Conservation (phyloP, 2,329 filamentous ascomycete species). For the Penicillium decumbens region DNA sequence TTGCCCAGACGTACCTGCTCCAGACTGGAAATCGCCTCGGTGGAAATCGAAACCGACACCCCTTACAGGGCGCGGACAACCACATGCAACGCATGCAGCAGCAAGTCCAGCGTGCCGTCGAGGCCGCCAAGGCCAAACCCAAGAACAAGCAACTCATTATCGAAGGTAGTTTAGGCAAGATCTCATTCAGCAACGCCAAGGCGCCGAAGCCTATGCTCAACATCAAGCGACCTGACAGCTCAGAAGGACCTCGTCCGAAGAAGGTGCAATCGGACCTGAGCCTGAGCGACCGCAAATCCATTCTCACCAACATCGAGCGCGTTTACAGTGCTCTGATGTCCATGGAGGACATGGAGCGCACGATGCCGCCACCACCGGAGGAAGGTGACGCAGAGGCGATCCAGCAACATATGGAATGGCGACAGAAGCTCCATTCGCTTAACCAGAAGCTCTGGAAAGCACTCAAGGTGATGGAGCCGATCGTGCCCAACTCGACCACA, state of each 20-base stretch:
- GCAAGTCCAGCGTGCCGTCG: slow-evolving; percentile 93
- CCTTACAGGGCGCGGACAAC: slow-evolving; percentile 82
- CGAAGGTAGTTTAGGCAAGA: slow-evolving; percentile 93
- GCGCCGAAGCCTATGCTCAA: slow-evolving; percentile 92
- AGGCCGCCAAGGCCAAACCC: slow-evolving; percentile 93
- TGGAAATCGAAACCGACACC: slow-evolving; percentile 59
- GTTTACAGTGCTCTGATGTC: slow-evolving; percentile 87
- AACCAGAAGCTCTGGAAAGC: slow-evolving; percentile 79
- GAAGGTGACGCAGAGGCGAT: slow-evolving; percentile 65
- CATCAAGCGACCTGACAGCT: slow-evolving; percentile 79
- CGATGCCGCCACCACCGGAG: slow-evolving; percentile 64
- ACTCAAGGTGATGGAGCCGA: slow-evolving; percentile 89
- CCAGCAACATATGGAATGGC: slow-evolving; percentile 74
- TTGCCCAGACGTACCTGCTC: slow-evolving; percentile 95
- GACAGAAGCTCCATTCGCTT: slow-evolving; percentile 63
- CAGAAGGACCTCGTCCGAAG: slow-evolving; percentile 52
- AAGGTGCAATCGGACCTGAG: slow-evolving; percentile 50
- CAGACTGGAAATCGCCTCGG: slow-evolving; percentile 84
- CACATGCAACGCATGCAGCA: slow-evolving; percentile 99
- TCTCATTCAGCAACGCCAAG: slow-evolving; percentile 98
- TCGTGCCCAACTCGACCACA: slow-evolving; percentile 63
- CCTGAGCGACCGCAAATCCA: slow-evolving; percentile 70
- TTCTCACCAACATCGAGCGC: slow-evolving; percentile 79
- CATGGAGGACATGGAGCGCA: slow-evolving; percentile 87
- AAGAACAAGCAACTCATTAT: slow-evolving; percentile 98